A percentile compares a stretch with the other conserved stretches of the same genome.
Conservation (phyloP, 192 early-diverging fungal genomes). For the Linnemannia elongata region DNA sequence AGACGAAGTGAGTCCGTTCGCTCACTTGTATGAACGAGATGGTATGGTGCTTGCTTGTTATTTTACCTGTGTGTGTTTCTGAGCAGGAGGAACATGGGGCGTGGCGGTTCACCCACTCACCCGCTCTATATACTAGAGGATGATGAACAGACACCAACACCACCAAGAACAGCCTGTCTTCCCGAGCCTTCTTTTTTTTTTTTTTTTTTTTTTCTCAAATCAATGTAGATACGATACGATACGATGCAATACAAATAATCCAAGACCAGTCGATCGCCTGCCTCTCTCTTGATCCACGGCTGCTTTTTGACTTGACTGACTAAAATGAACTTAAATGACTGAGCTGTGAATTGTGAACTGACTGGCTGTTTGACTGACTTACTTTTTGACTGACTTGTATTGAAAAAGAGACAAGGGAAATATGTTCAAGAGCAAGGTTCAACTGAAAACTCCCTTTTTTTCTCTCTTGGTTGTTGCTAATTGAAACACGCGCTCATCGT, state of each 20-base stretch:
- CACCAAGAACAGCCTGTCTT: neutral
- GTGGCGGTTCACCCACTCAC: neutral
- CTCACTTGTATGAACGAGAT: neutral
- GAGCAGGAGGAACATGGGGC: slow-evolving; percentile 9
- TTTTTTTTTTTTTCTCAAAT: neutral
- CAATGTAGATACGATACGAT: no score
- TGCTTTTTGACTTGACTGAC: neutral
- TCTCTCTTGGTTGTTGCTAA: neutral
- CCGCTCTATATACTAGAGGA: no score
- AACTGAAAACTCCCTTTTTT: neutral
- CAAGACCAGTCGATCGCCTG: neutral
- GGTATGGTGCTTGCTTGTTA: no score
- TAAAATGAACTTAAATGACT: neutral
- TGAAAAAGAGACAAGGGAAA: neutral
- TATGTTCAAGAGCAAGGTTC: neutral
- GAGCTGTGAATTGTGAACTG: neutral
- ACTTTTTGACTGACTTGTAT: neutral
- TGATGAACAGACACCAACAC: no score
- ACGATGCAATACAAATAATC: neutral
- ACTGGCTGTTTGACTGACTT: neutral
- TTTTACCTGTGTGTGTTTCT: neutral
- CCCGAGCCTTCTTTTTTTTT: neutral
- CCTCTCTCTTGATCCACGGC: neutral
- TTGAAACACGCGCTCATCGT: slow-evolving; percentile 7
- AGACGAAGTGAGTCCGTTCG: neutral